Evolutionary conservation across 139 green algal genomes (phyloP), one percentile per base, ranked within the genome.

Genomic region (Diplosphaera chodatii): DNA sequence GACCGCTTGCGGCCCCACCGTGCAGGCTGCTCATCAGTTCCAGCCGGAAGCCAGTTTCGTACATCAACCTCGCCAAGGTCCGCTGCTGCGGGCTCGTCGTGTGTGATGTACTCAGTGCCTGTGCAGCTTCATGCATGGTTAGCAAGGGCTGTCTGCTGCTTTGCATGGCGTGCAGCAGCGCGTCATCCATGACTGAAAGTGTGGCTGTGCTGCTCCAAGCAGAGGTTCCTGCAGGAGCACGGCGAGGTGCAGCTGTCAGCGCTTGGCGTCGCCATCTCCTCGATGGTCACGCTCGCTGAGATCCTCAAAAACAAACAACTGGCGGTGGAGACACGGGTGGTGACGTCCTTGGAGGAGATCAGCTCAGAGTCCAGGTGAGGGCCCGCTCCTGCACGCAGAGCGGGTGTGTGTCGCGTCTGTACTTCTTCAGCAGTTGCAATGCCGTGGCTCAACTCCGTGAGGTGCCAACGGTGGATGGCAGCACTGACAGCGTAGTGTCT

Each of bases 181-280:
- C 4, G 28, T 4, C 33, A 2, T 32, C n/a, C n/a, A n/a, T 28
- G 22, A 22, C 32, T 18, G 4, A 32, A 20, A 23, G 56, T 59
- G 4, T 34, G 55, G 2, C 56, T 41, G 0, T 34, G 5, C 20
- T 66, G 6, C 21, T 29, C 32, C 64, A 27, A n/a, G 28, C 84
- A 90, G 88, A 79, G 84, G 10, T 84, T 92, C 30, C 69, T 96
- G 32, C 72, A 83, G 40, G 84, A 94, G 72, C 77, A 96, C 70
- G 91, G 80, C 2, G 86, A 95, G 71, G 85, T 96, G 18, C 84
- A 96, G 65, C 78, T 96, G 27, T 94, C 89, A 27, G 91, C 89
- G 13, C 74, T 96, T 31, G 91, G 91, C 31, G 77, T 94, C 31
- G 90, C 91, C 2, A 87, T 94, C 30, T 88, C 91, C 37, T 89